A percentile compares a stretch with the other conserved stretches of the same genome.
Evolutionary conservation across 2,329 filamentous ascomycete genomes (phyloP).

Genomic region (Macrophomina phaseolina): DNA sequence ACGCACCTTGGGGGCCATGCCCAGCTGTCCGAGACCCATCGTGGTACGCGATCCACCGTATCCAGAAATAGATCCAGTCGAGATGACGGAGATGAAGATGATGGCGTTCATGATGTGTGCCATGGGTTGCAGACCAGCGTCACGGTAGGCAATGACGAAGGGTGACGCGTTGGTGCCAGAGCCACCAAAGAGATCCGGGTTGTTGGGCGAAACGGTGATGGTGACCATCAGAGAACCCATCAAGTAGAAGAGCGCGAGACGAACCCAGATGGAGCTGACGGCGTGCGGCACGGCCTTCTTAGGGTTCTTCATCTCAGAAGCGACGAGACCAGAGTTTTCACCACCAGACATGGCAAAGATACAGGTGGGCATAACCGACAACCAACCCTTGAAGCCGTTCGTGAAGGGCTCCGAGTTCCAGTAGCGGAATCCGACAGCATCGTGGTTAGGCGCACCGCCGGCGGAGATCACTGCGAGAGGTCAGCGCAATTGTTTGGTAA

Average conservation of each 20-base stretch:
- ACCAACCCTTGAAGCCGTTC: slow-evolving; percentile 52
- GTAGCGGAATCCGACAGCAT: slow-evolving; percentile 52
- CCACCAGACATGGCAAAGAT: slow-evolving; percentile 50
- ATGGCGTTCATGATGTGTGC: slow-evolving; percentile 58
- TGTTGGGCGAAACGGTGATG: slow-evolving; percentile 50
- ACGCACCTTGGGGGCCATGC: slow-evolving; percentile 48
- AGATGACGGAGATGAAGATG: slow-evolving; percentile 55
- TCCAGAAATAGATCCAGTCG: slow-evolving; percentile 51
- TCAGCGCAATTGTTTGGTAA: background rate
- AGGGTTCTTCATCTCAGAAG: slow-evolving; percentile 53
- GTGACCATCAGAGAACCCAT: slow-evolving; percentile 53
- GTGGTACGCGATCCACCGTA: slow-evolving; percentile 54
- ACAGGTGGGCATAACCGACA: slow-evolving; percentile 44
- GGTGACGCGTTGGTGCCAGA: slow-evolving; percentile 52
- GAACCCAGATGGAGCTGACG: slow-evolving; percentile 54
- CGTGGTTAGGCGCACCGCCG: slow-evolving; percentile 49
- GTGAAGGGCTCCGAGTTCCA: slow-evolving; percentile 52
- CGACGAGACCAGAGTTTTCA: slow-evolving; percentile 52
- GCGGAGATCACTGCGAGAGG: slow-evolving; percentile 46
- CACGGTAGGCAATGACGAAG: slow-evolving; percentile 53
- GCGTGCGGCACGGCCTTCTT: slow-evolving; percentile 51
- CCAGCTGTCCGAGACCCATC: slow-evolving; percentile 51
- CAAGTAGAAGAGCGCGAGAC: slow-evolving; percentile 54
- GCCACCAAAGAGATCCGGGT: slow-evolving; percentile 50
- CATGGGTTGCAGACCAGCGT: slow-evolving; percentile 43